A percentile compares a stretch with the other conserved stretches of the same genome.
Conservation (phyloP, 805 yeast species). For the Nematodospora valgi region DNA sequence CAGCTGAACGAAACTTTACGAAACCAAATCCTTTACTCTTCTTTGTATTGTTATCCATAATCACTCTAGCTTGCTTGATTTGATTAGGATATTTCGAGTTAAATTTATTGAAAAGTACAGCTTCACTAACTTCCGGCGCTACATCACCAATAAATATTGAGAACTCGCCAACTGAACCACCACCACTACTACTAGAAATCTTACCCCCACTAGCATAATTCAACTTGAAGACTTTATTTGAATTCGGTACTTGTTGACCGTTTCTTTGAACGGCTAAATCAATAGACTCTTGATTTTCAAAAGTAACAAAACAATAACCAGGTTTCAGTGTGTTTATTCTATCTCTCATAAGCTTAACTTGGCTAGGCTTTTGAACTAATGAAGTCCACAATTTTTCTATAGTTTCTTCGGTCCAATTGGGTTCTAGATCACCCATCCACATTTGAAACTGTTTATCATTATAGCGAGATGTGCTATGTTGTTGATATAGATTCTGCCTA, state of each 20-base stretch:
- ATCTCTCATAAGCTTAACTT: slow-evolving; percentile 71
- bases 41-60: slow-evolving; percentile 69
- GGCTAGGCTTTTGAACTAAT: slow-evolving; percentile 57
- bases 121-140: slow-evolving; percentile 69
- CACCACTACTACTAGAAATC: neutral
- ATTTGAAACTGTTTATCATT: slow-evolving; percentile 36
- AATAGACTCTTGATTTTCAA: slow-evolving; percentile 58
- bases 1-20: slow-evolving; percentile 65
- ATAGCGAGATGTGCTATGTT: slow-evolving; percentile 4
- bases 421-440: slow-evolving; percentile 93
- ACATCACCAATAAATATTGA: slow-evolving; percentile 88
- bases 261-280: slow-evolving; percentile 62
- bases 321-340: slow-evolving; percentile 46
- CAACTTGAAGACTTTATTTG: slow-evolving; percentile 56
- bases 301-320: slow-evolving; percentile 75
- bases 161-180: slow-evolving; percentile 15
- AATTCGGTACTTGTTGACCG: slow-evolving; percentile 69
- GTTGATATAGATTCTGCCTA: slow-evolving; percentile 9
- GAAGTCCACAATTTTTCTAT: slow-evolving; percentile 67
- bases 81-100: slow-evolving; percentile 63
- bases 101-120: slow-evolving; percentile 60
- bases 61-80: slow-evolving; percentile 71
- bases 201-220: slow-evolving; percentile 71
- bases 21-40: slow-evolving; percentile 85
- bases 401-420: slow-evolving; percentile 72